These are phyloP conservation scores for Venturia pyrina DNA, from an alignment of 2,329 filamentous ascomycete genomes.

Conservation along the genomic window DNA sequence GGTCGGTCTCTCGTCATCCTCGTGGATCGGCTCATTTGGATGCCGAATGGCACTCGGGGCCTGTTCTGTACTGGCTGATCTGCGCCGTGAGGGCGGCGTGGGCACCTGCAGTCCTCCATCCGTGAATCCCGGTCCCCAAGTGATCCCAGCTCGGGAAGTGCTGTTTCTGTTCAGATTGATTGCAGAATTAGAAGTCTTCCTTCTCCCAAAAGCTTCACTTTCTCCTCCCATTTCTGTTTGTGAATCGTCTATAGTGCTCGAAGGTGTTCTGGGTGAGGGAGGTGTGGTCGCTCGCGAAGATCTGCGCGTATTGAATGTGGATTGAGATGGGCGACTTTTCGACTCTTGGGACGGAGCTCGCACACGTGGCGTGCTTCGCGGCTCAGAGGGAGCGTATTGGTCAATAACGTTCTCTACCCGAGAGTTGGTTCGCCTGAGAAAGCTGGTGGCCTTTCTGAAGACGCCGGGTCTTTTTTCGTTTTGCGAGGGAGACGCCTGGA, in stretches of 20 bases:
- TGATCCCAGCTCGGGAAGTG: slow-evolving; percentile 4
- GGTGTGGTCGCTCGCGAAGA: slow-evolving; percentile 7
- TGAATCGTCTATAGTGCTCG: neutral
- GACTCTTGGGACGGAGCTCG: neutral
- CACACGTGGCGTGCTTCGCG: neutral
- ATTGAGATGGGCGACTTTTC: neutral
- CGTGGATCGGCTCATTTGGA: neutral
- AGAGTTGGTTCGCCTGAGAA: slow-evolving; percentile 3
- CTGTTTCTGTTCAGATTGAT: neutral
- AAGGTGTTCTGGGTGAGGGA: neutral
- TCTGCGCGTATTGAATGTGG: neutral
- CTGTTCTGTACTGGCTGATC: slow-evolving; percentile 28
- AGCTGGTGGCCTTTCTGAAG: slow-evolving; percentile 7
- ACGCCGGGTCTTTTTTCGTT: neutral
- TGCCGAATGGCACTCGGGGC: slow-evolving; percentile 17
- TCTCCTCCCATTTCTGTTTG: neutral
- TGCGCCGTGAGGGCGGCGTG: slow-evolving; percentile 17
- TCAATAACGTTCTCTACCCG: neutral
- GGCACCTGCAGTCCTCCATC: slow-evolving; percentile 12
- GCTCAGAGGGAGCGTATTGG: neutral
- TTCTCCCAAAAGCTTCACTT: neutral
- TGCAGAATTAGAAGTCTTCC: neutral
- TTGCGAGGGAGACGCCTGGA: neutral
- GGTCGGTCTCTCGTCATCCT: slow-evolving; percentile 1
- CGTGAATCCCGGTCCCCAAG: slow-evolving; percentile 7